Evolutionary conservation across 2,329 filamentous ascomycete genomes (phyloP), one percentile per base, ranked within the genome.

Genomic region (Aspergillus sp.): DNA sequence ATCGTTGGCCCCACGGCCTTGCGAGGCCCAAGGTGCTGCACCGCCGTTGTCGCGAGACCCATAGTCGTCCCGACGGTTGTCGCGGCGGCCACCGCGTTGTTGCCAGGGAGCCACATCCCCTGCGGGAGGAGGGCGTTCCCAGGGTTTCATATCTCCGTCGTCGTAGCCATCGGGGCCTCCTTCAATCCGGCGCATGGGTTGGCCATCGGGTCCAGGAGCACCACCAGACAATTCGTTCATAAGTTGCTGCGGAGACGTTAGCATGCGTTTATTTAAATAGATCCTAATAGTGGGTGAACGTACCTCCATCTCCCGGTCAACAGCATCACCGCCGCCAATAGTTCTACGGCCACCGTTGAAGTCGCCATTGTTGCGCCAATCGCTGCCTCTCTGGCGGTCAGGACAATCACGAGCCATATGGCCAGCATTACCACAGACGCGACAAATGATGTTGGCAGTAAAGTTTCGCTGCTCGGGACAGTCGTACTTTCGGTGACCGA

Each of bases 391-490:
- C 80, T 95, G 90, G 73, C 95, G 85, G 71, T 99, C 95, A 46
- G 93, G 92, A 84, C 95, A 99, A 79, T 99, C 95, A 68, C 93
- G 89, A 66, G 93, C 95, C 92, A 99, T 97, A 70, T 99, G 95
- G 19, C 95, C 95, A 64, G 95, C 93, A 73, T 98, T 97, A 66
- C 95, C 95, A 79, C 95, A 99, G 68, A 97, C 90, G 69, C 93
- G 93, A 79, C 95, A 99, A 73, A 99, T 98, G 74, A 99, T 98
- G 78, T 92, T 98, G 69, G 95, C 93, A n/a, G 95, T 99, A 79
- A 89, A 98, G 79, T 99, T 99, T 74, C 93, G 91, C 76, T 95
- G 91, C 79, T 99, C 91, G 13, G 95, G 95, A 69, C 95, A 99
- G 74, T 99, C 95, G 75, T 97, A 98, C 79, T 99, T 99, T 78